Base-by-base conservation (phyloP, 2,329 filamentous ascomycete species). In the Colletotrichum sp. region DNA sequence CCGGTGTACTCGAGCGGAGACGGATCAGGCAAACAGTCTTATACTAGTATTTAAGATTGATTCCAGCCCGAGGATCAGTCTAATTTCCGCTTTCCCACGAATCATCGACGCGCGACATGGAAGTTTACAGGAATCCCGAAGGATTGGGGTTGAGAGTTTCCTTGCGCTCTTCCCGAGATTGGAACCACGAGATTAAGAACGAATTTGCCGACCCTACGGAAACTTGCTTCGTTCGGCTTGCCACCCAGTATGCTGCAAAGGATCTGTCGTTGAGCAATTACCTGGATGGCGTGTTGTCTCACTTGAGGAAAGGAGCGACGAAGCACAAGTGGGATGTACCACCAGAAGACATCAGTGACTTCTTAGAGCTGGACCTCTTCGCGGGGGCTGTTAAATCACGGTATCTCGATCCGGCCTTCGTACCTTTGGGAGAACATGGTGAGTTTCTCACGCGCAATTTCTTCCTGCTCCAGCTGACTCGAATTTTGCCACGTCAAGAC, bases 281-380 rank as follows among this genome's bases (percentile, higher is more conserved):
- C 67, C 34, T 63, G 57, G 67, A 70, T 12, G 67, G 67, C 36
- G 67, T 70, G 67, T 34, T 70, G 18, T 63, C 67, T 24, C 57
- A 70, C 36, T 34, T 70, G 55, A 70, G 34, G 28, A 63, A 63
- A 55, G 57, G 34, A 24, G 57, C 34, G 34, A n/a, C 36, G 24
- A 52, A 18, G 26, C 67, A 70, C n/a, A 63, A 70, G 57, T 70
- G 67, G 67, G 67, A 70, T 55, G 34, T 63, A n/a, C 58, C 67
- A 9, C 36, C 36, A 13, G 58, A 71, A 64, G 67, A 71, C 57
- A 13, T 64, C 8, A 52, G 57, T n/a, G 38, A 64, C 26, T 36
- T 71, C 8, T 28, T 71, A 10, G 67, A 71, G 28, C 26, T 71
- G 15, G 38, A 55, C 58, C 57, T 71, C 26, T 63, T 71, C 12